Base-by-base conservation (phyloP, 2,329 filamentous ascomycete genomes). In the Pestalotiopsis sp. region DNA sequence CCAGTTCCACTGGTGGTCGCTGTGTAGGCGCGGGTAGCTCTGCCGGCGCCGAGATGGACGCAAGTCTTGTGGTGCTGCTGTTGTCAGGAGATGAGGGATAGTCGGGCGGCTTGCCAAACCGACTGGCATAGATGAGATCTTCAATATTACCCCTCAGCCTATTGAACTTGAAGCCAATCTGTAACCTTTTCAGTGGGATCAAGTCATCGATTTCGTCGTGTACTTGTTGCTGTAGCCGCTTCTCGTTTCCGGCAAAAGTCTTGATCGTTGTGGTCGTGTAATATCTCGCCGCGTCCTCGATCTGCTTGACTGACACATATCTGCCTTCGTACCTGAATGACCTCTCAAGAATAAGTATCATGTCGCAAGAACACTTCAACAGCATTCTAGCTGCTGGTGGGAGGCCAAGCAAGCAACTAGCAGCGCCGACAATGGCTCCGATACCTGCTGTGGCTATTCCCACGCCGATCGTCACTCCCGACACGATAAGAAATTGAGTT, bases 341-440 rank as follows among this genome's bases (percentile, higher is more conserved):
- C 17, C 58, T 12, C 27, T 61, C 58, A 17, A 74, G 70, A 0
- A 72, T 72, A 25, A 74, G 70, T 25, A 73, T 68, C 9, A 74
- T 66, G 59, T 74, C 72, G 20, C 72, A 74, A 2, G 72, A 71
- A 62, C 72, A 74, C 31, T 74, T 74, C 25, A 69, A 65, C 38
- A 74, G 69, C 20, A 74, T 52, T 36, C 72, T 66, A 11, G 72
- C 72, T 12, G 72, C 72, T 4, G 72, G 72, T 23, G 72, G 72
- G 65, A 74, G 69, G 20, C 58, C 27, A 12, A 61, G 58, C 12
- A 61, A 36, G n/a, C 58, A 61, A 36, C 58, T 38, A 14, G 58
- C 58, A 1, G 27, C 27, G 68, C 69, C 20, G 70, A 72, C 13
- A 72, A 74, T 38, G 72, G 72, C 12, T 71, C 62, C 4, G 69